Conservation (phyloP, 2,329 filamentous ascomycete species). For the Colletotrichum simmondsii region DNA sequence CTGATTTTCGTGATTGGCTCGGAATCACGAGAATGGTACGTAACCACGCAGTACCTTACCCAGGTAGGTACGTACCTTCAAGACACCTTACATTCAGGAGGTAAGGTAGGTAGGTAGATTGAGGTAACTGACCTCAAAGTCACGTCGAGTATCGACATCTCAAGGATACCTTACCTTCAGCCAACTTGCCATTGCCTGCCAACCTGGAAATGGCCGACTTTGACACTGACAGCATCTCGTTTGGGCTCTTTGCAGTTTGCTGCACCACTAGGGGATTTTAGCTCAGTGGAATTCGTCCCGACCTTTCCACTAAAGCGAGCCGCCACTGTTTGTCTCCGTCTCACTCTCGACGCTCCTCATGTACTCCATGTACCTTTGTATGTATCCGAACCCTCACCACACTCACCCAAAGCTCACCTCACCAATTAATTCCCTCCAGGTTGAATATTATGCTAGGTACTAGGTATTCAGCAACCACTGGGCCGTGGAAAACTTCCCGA, state of each 20-base stretch:
- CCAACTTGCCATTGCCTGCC: neutral
- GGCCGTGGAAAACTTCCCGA: neutral
- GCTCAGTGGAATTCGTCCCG: constrained; percentile 20
- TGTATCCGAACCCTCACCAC: neutral
- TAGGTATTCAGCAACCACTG: neutral
- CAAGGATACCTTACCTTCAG: neutral
- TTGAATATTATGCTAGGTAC: neutral
- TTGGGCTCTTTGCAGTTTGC: constrained; percentile 5
- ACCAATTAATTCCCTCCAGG: neutral
- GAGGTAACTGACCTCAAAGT: too few relatives aligned
- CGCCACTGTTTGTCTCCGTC: neutral
- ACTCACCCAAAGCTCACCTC: neutral
- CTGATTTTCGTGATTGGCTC: neutral
- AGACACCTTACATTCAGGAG: too few relatives aligned
- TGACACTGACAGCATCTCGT: constrained; percentile 28
- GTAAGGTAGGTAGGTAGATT: too few relatives aligned
- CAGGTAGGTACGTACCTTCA: too few relatives aligned
- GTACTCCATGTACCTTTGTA: neutral
- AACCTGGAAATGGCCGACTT: neutral
- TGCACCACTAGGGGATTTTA: constrained; percentile 26
- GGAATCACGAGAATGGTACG: neutral
- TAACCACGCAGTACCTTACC: neutral
- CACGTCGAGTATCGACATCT: neutral
- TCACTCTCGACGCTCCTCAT: neutral
- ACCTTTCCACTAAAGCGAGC: constrained; percentile 22